Conservation (phyloP, 2,329 filamentous ascomycete species). For the Amesomyces nigricolor region DNA sequence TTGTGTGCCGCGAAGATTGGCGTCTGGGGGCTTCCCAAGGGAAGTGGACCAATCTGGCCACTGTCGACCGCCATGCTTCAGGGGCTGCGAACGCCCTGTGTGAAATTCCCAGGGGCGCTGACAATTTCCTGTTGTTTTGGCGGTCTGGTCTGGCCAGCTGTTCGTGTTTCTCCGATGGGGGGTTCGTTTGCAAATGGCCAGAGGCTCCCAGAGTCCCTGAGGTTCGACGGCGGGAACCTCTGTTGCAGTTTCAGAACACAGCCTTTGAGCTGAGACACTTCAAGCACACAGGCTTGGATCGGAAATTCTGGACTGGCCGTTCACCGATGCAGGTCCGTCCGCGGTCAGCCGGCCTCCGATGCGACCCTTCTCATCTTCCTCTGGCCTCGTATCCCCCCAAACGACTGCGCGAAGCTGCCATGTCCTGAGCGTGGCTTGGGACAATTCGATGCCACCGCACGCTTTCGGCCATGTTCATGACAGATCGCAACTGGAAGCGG, state of each 20-base stretch:
- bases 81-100: not conserved
- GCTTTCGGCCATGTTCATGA: not conserved
- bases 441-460: conserved; percentile 1
- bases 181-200: not conserved
- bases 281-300: not conserved
- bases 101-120: conserved; percentile 6
- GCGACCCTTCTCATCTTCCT: conserved; percentile 8
- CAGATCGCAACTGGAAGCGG: conserved; percentile 3
- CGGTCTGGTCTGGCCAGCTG: conserved; percentile 2
- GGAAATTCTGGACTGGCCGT: not conserved
- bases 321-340: conserved; percentile 7
- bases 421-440: conserved; percentile 12
- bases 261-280: conserved; percentile 6
- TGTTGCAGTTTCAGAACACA: conserved; percentile 15
- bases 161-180: not conserved
- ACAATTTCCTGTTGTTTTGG: conserved; percentile 6
- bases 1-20: conserved; percentile 11
- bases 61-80: conserved; percentile 1
- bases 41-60: not conserved
- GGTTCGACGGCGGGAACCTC: not conserved
- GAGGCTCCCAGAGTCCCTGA: no score
- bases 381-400: conserved; percentile 4
- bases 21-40: conserved; percentile 4
- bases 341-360: conserved; percentile 14
- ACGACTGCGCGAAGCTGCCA: conserved; percentile 2